Conservation (phyloP, 1,284 basidiomycete genomes). For the Ceratobasidium sp. region DNA sequence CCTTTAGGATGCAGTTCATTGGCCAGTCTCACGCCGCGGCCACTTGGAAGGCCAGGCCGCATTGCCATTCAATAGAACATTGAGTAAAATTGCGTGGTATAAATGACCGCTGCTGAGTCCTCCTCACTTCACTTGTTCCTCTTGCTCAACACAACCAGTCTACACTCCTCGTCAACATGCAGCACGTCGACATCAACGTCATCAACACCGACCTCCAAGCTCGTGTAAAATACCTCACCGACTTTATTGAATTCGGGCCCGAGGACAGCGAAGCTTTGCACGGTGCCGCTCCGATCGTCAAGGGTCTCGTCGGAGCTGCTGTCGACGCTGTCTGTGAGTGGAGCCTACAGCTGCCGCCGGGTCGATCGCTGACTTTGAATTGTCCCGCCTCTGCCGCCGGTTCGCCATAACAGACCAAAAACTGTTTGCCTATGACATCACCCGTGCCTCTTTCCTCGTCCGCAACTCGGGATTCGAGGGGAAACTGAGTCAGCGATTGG, state of each 20-base stretch:
- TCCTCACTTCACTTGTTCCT: not conserved
- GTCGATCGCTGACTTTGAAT: not conserved
- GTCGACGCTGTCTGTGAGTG: conserved; percentile 45
- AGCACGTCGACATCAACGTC: conserved; percentile 34
- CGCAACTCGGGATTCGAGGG: conserved; percentile 43
- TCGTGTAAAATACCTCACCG: conserved; percentile 42
- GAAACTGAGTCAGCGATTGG: conserved; percentile 11
- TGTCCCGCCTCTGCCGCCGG: not conserved
- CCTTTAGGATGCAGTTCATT: too few species aligned
- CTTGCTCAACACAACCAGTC: not conserved
- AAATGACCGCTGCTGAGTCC: conserved; percentile 7
- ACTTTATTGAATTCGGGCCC: conserved; percentile 44
- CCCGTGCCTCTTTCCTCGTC: conserved; percentile 41
- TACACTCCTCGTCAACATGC: too few species aligned
- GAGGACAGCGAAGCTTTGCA: conserved; percentile 41
- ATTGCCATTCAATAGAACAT: not conserved
- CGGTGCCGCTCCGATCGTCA: conserved; percentile 37
- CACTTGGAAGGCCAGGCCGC: too few species aligned
- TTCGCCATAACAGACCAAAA: conserved; percentile 40
- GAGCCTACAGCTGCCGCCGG: not conserved
- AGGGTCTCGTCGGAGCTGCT: conserved; percentile 1
- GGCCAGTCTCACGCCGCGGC: too few species aligned
- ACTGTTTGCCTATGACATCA: conserved; percentile 45
- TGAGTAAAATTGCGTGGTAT: not conserved
- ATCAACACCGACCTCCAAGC: conserved; percentile 40